Conservation (phyloP, 2,329 filamentous ascomycete genomes). For the Fusarium tricinctum region DNA sequence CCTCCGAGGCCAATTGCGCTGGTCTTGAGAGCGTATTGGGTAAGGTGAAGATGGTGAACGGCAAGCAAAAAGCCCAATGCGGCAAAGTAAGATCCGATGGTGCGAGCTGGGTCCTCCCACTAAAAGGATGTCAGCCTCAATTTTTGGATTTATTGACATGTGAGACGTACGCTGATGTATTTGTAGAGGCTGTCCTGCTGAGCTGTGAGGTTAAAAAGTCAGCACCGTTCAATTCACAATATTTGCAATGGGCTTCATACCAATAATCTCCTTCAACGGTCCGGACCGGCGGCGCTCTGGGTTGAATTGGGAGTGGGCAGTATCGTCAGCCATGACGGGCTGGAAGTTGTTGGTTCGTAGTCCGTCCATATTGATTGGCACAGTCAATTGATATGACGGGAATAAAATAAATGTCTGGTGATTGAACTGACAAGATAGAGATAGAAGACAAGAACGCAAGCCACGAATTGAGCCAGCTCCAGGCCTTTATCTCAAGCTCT, state of each 20-base stretch:
- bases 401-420: not conserved
- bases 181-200: conserved; percentile 46
- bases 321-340: conserved; percentile 17
- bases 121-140: not conserved
- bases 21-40: conserved; percentile 31
- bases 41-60: conserved; percentile 37
- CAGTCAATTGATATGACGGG: not conserved
- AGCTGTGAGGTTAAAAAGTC: not conserved
- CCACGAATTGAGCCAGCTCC: conserved; percentile 16
- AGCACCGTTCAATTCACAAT: not conserved
- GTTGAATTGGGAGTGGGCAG: not conserved
- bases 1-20: conserved; percentile 38
- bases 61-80: conserved; percentile 34
- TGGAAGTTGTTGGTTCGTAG: conserved; percentile 14
- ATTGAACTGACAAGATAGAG: not conserved
- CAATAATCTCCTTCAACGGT: conserved; percentile 41
- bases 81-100: conserved; percentile 38
- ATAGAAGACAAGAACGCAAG: conserved; percentile 7
- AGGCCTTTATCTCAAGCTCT: conserved; percentile 18
- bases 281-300: conserved; percentile 16
- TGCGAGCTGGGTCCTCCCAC: conserved; percentile 45
- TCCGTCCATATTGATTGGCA: conserved; percentile 27
- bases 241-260: conserved; percentile 1
- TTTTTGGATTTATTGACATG: fast-evolving
- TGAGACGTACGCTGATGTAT: conserved; percentile 41